Base-by-base conservation (phyloP, 148 eudicot species). In the Camellia lanceoleosa region DNA sequence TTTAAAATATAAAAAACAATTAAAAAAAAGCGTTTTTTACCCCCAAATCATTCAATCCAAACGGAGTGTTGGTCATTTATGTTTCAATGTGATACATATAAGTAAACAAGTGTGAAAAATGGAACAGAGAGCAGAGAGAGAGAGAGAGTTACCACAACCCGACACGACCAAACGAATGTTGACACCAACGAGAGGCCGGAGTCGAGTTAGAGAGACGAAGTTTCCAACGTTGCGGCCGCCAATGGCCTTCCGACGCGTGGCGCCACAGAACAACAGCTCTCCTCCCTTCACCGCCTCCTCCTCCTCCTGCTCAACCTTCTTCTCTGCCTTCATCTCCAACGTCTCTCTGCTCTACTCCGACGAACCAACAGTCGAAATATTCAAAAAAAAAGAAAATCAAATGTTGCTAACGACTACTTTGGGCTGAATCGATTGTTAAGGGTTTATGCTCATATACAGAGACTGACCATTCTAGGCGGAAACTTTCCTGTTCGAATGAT, bases 231-330 rank as follows among this genome's bases (percentile, higher is more conserved):
- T 93, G 58, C 83, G 83, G 64, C 90, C 84, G 11, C 97, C 97
- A 88, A 92, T 80, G 46, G 91, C 85, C 76, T 90, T 92, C 97
- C 99, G 93, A 67, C 82, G 74, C 19, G 99, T 93, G 2, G 91
- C 81, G 3, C 99, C 99, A 74, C 99, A 93, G 73, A 90, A 93
- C 83, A 95, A 65, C 70, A 95, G 74, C 86, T 95, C 99, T 10
- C 99, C 97, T 23, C 97, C 93, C 81, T 84, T 86, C 79, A 74
- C 83, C 83, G 59, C 84, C 77, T 82, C 83, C 65, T 14, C 89
- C 82, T 79, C 81, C 81, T 87, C 88, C 79, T 67, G 87, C 73
- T 84, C 89, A 6, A 79, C 23, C 63, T 82, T 87, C 78, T 82
- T 86, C 88, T 87, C 90, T 3, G 3, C 1, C 83, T 86, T 86